These are phyloP conservation scores for Rhododendron henanense DNA, from an alignment of 148 eudicot species.

Conservation along the genomic window DNA sequence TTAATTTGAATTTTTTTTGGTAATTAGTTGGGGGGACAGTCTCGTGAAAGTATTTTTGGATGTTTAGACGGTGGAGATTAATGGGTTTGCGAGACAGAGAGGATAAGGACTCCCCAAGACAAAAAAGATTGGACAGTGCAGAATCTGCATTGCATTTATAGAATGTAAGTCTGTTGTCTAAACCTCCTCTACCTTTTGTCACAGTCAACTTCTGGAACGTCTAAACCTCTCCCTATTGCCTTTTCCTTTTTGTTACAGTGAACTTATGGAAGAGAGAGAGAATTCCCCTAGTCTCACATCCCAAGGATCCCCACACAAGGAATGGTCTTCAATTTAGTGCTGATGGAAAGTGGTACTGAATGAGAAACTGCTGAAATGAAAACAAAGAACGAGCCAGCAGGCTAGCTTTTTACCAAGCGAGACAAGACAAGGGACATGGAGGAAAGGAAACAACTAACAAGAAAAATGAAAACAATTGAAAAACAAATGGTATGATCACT, in stretches of 20 bases:
- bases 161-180: neutral
- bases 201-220: constrained; percentile 8
- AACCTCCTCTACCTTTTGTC: neutral
- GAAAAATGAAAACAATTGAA: neutral
- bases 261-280: constrained; percentile 6
- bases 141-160: constrained; percentile 15
- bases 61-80: constrained; percentile 5
- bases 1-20: neutral
- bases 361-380: constrained; percentile 2
- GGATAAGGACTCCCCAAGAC: neutral
- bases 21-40: neutral
- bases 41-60: neutral
- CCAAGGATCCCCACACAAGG: constrained; percentile 6
- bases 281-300: neutral
- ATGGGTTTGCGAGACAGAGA: neutral
- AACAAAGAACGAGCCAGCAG: neutral
- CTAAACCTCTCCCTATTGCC: neutral
- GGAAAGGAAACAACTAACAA: neutral
- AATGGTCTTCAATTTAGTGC: constrained; percentile 11
- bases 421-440: neutral
- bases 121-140: neutral
- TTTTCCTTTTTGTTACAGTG: neutral
- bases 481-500: no score
- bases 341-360: constrained; percentile 3
- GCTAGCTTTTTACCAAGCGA: neutral